phyloP scores from a whole-genome alignment of 1,284 basidiomycete species.

The Lignosus rhinocerotis region DNA sequence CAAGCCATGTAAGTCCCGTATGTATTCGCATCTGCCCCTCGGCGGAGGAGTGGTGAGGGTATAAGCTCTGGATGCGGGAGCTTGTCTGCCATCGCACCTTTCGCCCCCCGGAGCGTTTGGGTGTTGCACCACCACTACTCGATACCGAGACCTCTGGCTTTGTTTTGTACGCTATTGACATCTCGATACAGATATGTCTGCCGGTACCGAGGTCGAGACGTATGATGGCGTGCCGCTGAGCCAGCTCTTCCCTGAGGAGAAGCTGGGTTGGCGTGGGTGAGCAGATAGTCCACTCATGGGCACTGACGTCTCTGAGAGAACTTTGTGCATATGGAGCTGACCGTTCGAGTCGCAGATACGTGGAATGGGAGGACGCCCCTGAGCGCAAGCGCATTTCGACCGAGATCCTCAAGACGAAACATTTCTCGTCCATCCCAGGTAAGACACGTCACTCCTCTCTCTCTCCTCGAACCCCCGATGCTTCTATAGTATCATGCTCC shows the following conservation, averaged over 20 bases:
- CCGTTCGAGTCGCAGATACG: conserved; percentile 33
- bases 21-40: not conserved
- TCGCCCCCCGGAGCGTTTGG: not conserved
- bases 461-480: too few relatives aligned
- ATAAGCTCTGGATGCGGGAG: not conserved
- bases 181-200: not conserved
- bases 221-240: conserved; percentile 21
- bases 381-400: conserved; percentile 43
- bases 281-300: not conserved
- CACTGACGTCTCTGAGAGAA: not conserved
- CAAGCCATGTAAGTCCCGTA: not conserved
- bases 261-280: conserved; percentile 38
- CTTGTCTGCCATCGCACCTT: not conserved
- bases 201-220: not conserved
- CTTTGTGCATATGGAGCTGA: not conserved
- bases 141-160: too few relatives aligned
- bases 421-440: conserved; percentile 47
- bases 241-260: conserved; percentile 38
- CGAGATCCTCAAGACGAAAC: conserved; percentile 42
- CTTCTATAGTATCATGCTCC: not conserved
- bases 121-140: too few relatives aligned
- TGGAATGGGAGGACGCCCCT: conserved; percentile 51
- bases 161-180: not conserved
- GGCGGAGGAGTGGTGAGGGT: too few relatives aligned
- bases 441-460: conserved; percentile 1